Base-by-base conservation (phyloP, 225 moss, liverwort and hornwort species). In the Neckera pumila region DNA sequence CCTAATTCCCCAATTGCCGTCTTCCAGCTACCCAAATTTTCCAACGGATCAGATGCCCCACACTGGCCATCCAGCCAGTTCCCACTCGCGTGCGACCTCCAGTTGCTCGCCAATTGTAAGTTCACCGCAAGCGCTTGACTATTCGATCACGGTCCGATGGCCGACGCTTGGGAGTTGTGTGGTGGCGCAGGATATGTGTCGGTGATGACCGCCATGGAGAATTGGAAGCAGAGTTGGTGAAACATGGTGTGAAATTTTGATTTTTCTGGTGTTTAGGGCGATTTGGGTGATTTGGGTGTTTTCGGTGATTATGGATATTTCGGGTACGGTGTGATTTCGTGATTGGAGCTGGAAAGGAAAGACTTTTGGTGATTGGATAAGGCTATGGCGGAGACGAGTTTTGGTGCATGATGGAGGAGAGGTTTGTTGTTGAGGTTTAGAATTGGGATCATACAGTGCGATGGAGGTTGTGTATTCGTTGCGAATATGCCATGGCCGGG, bases 401-500 rank as follows among this genome's bases (percentile, higher is more conserved):
- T 74, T 36, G 36, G 58, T 27, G 59, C 61, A 42, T 82, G 77
- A 78, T 80, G 80, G 86, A 88, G 79, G 90, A 38, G 78, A 82
- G 81, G 34, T 33, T 58, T 47, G 45, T 81, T 57, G 42, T 80
- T 81, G 69, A 85, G 69, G 80, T 45, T 83, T 90, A 77, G 82
- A 73, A 56, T 85, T n/a, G 67, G n/a, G 71, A 28, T 20, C 58
- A 2, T n/a, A 61, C 33, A 18, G 58, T 28, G 51, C 58, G 71
- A 91, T 93, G 93, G 93, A 91, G 81, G 88, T 88, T 30, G 76
- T 80, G 56, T 88, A 86, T 77, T 89, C 88, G 40, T 86, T 91
- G 86, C 93, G 89, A 75, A 51, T 89, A 60, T 60, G 91, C 87
- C 76, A 90, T 88, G 88, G 90, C 72, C 81, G 84, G 58, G 71